These are phyloP conservation scores for Penicillium bialowiezense DNA, from an alignment of 495 filamentous ascomycete genomes.

Conservation along the genomic window DNA sequence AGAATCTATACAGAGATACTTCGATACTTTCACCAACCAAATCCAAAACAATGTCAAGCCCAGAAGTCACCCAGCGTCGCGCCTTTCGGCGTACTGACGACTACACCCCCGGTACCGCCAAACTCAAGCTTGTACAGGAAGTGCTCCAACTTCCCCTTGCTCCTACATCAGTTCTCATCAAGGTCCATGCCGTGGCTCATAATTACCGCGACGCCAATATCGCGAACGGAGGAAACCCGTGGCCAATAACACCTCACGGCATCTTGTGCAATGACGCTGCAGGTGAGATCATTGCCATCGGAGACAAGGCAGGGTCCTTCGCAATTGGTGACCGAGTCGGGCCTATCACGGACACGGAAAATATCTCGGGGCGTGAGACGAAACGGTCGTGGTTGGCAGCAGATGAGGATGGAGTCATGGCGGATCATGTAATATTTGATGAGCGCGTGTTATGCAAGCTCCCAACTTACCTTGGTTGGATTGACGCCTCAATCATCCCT, in stretches of 20 bases:
- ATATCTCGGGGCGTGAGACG: constrained; percentile 22
- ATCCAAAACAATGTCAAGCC: no score
- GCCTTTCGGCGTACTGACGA: constrained; percentile 32
- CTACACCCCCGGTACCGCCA: constrained; percentile 24
- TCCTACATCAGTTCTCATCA: constrained; percentile 35
- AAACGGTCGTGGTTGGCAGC: constrained; percentile 31
- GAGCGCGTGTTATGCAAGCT: constrained; percentile 25
- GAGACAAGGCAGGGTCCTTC: constrained; percentile 23
- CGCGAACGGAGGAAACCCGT: constrained; percentile 35
- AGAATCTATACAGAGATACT: no score
- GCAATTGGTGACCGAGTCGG: constrained; percentile 28
- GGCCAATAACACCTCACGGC: constrained; percentile 30
- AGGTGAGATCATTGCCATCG: constrained; percentile 33
- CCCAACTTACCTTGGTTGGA: constrained; percentile 30
- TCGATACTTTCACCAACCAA: no score
- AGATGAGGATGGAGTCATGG: constrained; percentile 38
- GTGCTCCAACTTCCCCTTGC: constrained; percentile 12
- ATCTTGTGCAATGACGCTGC: constrained; percentile 37
- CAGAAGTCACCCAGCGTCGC: no score
- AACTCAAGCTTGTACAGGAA: constrained; percentile 24
- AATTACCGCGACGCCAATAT: constrained; percentile 48
- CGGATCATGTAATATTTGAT: constrained; percentile 35
- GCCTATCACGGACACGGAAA: constrained; percentile 30
- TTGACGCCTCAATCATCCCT: constrained; percentile 27
- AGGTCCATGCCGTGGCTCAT: constrained; percentile 38